Percentiles rank a stretch among this genome's conserved stretches.
Evolutionary conservation across 176 grass and related monocot genomes (phyloP).

Genomic region (Oropetium thomaeum): DNA sequence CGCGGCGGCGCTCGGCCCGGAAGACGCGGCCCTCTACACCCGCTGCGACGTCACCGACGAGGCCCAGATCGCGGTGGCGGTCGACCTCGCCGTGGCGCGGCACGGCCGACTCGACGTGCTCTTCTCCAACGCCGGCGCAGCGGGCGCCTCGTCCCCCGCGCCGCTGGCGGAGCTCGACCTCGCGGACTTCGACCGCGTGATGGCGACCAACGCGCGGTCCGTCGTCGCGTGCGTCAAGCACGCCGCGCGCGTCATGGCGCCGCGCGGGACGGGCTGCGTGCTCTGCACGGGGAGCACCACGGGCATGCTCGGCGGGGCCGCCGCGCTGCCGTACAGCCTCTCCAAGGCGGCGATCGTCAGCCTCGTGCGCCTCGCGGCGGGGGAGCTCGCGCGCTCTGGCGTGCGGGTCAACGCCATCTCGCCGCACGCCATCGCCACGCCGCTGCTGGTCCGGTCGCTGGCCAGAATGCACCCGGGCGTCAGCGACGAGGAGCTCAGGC

Average conservation of each 20-base stretch:
- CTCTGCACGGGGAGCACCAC: conserved; percentile 63
- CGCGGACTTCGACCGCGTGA: conserved; percentile 69
- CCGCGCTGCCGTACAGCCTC: conserved; percentile 40
- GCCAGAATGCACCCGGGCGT: conserved; percentile 21
- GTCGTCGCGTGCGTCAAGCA: conserved; percentile 64
- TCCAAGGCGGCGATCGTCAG: conserved; percentile 29
- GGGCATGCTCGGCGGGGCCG: conserved; percentile 36
- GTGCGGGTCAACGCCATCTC: conserved; percentile 47
- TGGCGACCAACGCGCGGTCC: conserved; percentile 57
- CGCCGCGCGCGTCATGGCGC: conserved; percentile 78
- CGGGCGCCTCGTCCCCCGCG: background rate
- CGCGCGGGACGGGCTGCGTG: conserved; percentile 47
- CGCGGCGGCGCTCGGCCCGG: conserved; percentile 23
- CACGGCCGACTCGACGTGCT: conserved; percentile 38
- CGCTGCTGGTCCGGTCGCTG: conserved; percentile 23
- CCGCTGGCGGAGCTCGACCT: conserved; percentile 45
- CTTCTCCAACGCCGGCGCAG: conserved; percentile 35
- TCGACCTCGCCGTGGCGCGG: conserved; percentile 12
- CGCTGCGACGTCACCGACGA: conserved; percentile 45
- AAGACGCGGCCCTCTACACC: conserved; percentile 13
- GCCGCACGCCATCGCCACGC: conserved; percentile 47
- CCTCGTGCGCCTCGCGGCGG: conserved; percentile 24
- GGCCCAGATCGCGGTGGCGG: conserved; percentile 24
- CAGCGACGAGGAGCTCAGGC: conserved; percentile 31
- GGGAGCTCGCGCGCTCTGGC: conserved; percentile 36